Base-by-base conservation (phyloP, 2,329 filamentous ascomycete genomes). In the Exophiala bonariae region DNA sequence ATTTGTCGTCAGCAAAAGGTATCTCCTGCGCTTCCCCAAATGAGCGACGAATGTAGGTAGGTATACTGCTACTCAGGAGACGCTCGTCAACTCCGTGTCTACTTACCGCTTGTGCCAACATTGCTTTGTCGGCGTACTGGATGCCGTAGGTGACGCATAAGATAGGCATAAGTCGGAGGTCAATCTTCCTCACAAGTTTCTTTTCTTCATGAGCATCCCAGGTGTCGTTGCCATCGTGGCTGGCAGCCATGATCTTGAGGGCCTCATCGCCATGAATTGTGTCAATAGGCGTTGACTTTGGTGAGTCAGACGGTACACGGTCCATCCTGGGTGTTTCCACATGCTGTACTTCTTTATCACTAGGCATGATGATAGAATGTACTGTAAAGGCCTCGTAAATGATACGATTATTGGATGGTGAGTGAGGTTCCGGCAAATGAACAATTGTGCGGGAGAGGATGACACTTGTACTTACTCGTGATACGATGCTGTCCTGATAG, bases 81-180 rank as follows among this genome's bases (percentile, higher is more conserved):
- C n/a, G n/a, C n/a, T n/a, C n/a, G n/a, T n/a, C n/a, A n/a, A n/a
- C n/a, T n/a, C n/a, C 8, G 53, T 37, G n/a, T 13, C 4, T 9
- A 40, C 41, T 64, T 44, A 74, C 74, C 31, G 76, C 77, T 52
- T 79, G 76, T 1, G 68, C 72, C 11, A 80, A 59, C 70, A 79
- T 78, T 2, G 75, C 74, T 57, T 79, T 77, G 52, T 77, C 75
- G 70, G 55, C 75, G 49, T 77, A 80, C 53, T 81, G 46, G 8
- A 50, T 20, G 13, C 42, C 42, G 57, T 83, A 83, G 1, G 70
- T 77, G 59, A 54, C 70, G 44, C 65, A 78, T 67, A 76, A 70
- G 45, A 74, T 50, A 3, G 72, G 81, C 61, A 83, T 72, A 26
- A 81, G 62, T 50, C 63, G 64, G 44, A 60, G 59, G 40, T 68